Conservation (phyloP, 768 basidiomycete species). For the Pholiota molesta region DNA sequence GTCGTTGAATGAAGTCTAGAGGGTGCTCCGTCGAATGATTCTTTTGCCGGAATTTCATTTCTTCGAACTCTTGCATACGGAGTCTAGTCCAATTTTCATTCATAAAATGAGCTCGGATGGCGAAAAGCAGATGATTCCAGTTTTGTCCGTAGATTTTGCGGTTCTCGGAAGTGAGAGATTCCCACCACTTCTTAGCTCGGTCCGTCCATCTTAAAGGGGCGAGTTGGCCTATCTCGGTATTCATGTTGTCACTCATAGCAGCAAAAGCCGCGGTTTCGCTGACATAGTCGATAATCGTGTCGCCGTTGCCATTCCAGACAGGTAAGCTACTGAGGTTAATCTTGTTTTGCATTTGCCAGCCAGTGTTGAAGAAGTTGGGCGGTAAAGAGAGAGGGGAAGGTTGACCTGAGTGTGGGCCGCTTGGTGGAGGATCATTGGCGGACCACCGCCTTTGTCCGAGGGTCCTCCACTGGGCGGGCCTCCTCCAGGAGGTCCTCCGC, state of each 20-base stretch:
- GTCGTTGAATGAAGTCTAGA: conserved; percentile 6
- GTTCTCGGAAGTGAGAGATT: not conserved
- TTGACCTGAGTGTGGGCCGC: no score
- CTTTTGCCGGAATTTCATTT: conserved; percentile 17
- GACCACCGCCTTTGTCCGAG: no score
- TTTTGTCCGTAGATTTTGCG: not conserved
- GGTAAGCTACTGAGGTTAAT: conserved; percentile 4
- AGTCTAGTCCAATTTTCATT: conserved; percentile 9
- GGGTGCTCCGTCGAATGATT: not conserved
- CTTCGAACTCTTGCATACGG: conserved; percentile 15
- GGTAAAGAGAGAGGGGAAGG: no score
- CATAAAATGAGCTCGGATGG: conserved; percentile 19
- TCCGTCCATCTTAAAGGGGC: conserved; percentile 5
- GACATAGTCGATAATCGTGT: conserved; percentile 9
- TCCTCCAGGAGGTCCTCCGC: no score
- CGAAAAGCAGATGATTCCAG: conserved; percentile 11
- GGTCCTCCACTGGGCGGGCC: no score
- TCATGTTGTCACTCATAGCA: conserved; percentile 2
- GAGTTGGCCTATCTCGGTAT: not conserved
- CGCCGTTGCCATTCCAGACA: conserved; percentile 4
- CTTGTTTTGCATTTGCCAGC: conserved; percentile 15
- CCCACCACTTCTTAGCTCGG: conserved; percentile 9
- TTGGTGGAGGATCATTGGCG: not conserved
- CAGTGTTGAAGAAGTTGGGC: not conserved
- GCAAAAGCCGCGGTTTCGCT: conserved; percentile 3